Percentiles rank a stretch among this genome's conserved stretches.
Conservation (phyloP, 441 rosid genomes). For the Capsella rubella region DNA sequence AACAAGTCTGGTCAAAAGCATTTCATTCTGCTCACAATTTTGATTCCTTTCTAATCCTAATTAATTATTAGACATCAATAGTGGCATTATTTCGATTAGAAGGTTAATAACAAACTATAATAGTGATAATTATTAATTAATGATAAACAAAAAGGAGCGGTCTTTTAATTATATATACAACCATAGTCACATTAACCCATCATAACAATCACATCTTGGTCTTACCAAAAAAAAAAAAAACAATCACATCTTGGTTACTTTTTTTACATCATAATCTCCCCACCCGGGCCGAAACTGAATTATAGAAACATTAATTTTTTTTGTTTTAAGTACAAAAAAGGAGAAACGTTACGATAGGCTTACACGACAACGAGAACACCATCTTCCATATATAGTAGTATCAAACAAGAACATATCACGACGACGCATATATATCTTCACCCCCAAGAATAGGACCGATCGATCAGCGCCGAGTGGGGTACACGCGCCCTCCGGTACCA, state of each 20-base stretch:
- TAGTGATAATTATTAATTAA: background rate
- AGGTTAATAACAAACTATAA: background rate
- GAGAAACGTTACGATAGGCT: background rate
- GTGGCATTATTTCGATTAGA: background rate
- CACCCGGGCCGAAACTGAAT: background rate
- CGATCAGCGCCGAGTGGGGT: constrained; percentile 22
- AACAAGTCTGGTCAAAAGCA: constrained; percentile 10
- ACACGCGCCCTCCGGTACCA: constrained; percentile 12
- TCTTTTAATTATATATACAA: background rate
- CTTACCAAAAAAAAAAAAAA: no score
- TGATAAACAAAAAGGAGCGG: background rate
- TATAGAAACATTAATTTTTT: background rate
- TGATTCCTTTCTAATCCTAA: background rate
- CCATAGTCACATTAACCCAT: background rate
- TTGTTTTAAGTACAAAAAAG: background rate
- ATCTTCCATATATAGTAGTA: background rate
- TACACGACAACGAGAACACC: background rate
- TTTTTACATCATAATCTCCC: background rate
- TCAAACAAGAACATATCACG: background rate
- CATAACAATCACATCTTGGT: background rate
- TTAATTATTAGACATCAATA: background rate
- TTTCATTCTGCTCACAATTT: background rate
- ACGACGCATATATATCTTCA: background rate
- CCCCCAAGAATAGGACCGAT: background rate
- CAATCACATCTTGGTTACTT: background rate